A percentile compares a stretch with the other conserved stretches of the same genome.
Conservation (phyloP, 768 basidiomycete species). For the Pholiota microspora region DNA sequence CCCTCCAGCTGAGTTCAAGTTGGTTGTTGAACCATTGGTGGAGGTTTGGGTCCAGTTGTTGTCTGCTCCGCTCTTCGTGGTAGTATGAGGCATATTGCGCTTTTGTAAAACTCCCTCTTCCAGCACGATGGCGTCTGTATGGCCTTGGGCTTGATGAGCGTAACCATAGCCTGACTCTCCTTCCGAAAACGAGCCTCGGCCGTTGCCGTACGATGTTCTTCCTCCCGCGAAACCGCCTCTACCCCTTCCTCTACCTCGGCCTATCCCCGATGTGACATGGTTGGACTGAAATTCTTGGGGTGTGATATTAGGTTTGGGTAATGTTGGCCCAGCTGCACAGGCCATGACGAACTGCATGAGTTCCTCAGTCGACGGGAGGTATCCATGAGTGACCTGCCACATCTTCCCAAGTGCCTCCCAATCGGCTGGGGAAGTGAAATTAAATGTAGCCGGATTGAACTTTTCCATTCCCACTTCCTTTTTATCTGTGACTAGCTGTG, state of each 20-base stretch:
- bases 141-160: conserved; percentile 27
- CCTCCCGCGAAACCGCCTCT: conserved; percentile 34
- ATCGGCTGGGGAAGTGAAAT: conserved; percentile 67
- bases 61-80: not conserved
- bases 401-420: conserved; percentile 82
- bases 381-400: conserved; percentile 70
- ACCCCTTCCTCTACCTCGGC: conserved; percentile 31
- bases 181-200: conserved; percentile 39
- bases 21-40: not conserved
- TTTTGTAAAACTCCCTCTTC: conserved; percentile 37
- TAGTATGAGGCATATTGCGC: not conserved
- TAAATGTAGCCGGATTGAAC: conserved; percentile 72
- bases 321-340: conserved; percentile 18
- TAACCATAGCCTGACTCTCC: conserved; percentile 27
- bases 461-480: conserved; percentile 50
- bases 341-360: conserved; percentile 73
- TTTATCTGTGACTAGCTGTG: conserved; percentile 35
- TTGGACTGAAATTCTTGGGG: conserved; percentile 3
- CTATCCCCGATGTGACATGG: conserved; percentile 15
- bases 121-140: conserved; percentile 59
- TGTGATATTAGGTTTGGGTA: not conserved
- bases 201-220: conserved; percentile 46
- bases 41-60: not conserved
- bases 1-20: conserved; percentile 27
- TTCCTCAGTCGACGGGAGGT: conserved; percentile 68